phyloP scores from a whole-genome alignment of 805 yeast species.

The Lipomyces orientalis region DNA sequence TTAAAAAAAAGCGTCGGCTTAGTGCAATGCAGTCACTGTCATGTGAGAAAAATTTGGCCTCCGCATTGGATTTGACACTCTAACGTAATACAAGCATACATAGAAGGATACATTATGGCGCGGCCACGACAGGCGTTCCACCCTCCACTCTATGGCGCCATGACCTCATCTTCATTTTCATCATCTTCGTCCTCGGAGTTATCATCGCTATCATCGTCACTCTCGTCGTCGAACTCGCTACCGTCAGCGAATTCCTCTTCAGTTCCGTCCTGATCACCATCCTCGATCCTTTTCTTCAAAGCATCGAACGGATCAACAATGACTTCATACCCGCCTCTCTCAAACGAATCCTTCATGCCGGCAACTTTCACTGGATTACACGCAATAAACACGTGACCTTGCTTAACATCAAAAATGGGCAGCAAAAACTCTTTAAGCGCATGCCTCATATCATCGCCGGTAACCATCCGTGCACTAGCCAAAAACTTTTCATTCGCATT shows the following conservation, averaged over 20 bases:
- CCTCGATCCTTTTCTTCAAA: slow-evolving; percentile 39
- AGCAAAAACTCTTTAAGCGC: slow-evolving; percentile 63
- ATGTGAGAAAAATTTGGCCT: too few species aligned
- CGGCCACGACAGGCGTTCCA: neutral
- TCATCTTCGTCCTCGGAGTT: slow-evolving; percentile 30
- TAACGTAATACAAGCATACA: too few species aligned
- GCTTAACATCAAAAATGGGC: slow-evolving; percentile 63
- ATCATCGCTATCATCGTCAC: slow-evolving; percentile 21
- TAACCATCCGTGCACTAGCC: slow-evolving; percentile 55
- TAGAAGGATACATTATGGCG: too few species aligned
- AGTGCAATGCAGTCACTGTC: too few species aligned
- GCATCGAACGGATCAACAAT: slow-evolving; percentile 59
- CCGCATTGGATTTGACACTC: too few species aligned
- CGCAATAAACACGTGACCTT: slow-evolving; percentile 68
- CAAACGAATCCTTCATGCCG: slow-evolving; percentile 55
- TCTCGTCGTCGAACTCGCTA: slow-evolving; percentile 25
- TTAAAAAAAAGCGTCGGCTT: too few species aligned
- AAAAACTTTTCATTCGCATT: slow-evolving; percentile 62
- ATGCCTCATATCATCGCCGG: slow-evolving; percentile 54
- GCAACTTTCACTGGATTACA: slow-evolving; percentile 71
- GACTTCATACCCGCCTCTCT: slow-evolving; percentile 63
- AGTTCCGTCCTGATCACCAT: slow-evolving; percentile 39
- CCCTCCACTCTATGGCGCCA: neutral
- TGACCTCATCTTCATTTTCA: slow-evolving; percentile 12
- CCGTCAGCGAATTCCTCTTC: slow-evolving; percentile 40